Percentiles rank a stretch among this genome's conserved stretches.
Conservation (phyloP, 331 rosid species). For the Acacia concinna region DNA sequence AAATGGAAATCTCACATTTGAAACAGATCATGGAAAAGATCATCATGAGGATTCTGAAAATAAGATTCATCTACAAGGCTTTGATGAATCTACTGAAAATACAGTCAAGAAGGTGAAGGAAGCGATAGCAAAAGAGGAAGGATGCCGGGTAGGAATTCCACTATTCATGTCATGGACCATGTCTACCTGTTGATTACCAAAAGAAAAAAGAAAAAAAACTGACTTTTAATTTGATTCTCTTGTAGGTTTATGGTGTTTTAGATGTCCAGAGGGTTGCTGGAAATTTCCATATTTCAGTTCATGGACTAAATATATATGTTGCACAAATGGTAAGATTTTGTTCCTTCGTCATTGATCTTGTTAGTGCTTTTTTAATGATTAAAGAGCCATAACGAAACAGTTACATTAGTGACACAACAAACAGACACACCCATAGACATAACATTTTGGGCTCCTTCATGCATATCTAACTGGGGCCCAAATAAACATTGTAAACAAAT, state of each 20-base stretch:
- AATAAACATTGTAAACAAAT: not conserved
- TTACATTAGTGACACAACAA: not conserved
- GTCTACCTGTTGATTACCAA: slow-evolving; percentile 12
- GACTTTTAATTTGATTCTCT: slow-evolving; percentile 15
- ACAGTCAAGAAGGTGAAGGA: slow-evolving; percentile 77
- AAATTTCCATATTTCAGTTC: slow-evolving; percentile 94
- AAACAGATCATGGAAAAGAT: slow-evolving; percentile 67
- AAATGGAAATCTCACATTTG: not conserved
- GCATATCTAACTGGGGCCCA: not conserved
- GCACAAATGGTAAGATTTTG: slow-evolving; percentile 68
- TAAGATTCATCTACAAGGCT: slow-evolving; percentile 56
- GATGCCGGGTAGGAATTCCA: slow-evolving; percentile 80
- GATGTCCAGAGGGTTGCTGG: slow-evolving; percentile 99
- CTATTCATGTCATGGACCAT: slow-evolving; percentile 9
- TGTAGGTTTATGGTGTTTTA: slow-evolving; percentile 94
- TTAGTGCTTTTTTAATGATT: not conserved
- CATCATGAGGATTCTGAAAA: slow-evolving; percentile 62
- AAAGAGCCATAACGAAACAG: not conserved
- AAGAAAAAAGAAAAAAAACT: no score
- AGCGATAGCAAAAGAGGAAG: slow-evolving; percentile 70
- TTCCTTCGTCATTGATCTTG: slow-evolving; percentile 12
- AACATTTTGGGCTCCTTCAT: not conserved
- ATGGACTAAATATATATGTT: slow-evolving; percentile 88
- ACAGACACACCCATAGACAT: not conserved
- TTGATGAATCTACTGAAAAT: slow-evolving; percentile 79